Base-by-base conservation (phyloP, 495 filamentous ascomycete genomes). In the Choiromyces venosus region DNA sequence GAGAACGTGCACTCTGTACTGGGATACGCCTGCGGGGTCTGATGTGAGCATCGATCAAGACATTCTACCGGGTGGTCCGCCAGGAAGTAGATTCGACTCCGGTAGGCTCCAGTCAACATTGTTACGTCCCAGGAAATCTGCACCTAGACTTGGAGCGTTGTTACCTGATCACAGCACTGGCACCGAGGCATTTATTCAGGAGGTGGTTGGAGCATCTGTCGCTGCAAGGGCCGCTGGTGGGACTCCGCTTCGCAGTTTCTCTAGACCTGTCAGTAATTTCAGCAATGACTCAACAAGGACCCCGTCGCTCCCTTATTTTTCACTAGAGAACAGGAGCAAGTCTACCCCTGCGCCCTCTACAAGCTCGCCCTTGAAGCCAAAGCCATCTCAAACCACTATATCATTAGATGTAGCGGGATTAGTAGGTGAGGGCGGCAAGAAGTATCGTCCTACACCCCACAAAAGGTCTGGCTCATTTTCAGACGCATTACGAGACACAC, bases 1-100 rank as follows among this genome's bases (percentile, higher is more conserved):
- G 83, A 89, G 93, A 68, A 92, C 93, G 21, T 97, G 93, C 78
- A 88, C 91, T 2, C 83, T 92, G 37, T 97, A 93, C 79, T 98
- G 94, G 94, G 91, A 96, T 76, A 87, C 86, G 1, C 84, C 87
- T 0, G 71, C 73, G 36, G 83, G 88, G 71, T 80, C 83, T 6
- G 85, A 87, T 33, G 75, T 80, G 70, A 82, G 84, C 65, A 84
- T 85, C 75, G 89, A 94, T 70, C 85, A 87, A 65, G 88, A 91
- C 36, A 93, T 97, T 71, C 76, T 86, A 4, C 92, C 94, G 19
- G 94, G 94, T 61, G 92, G 89, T 35, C 44, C 67, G 16, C 80
- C 80, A 61, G 80, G 80, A 21, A 67, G 61, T 37, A 75, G 80
- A 52, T 70, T 68, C 65, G 76, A 76, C 25, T 52, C 70, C 71